Evolutionary conservation across 164 flowering plant species (phyloP), one percentile per base, ranked within the genome.

Genomic region (Umbellularia californica): DNA sequence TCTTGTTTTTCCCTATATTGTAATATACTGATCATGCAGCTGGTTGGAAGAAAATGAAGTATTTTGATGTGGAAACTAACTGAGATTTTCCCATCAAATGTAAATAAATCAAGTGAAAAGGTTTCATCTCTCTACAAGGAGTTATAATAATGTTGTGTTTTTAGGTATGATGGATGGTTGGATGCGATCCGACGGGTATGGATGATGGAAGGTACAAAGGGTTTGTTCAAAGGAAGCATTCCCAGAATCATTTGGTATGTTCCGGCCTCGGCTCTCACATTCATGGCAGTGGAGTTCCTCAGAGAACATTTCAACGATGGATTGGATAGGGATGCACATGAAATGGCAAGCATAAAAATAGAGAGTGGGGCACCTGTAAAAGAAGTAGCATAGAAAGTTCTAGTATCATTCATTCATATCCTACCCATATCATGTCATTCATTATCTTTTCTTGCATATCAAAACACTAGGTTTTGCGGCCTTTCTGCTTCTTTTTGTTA

Each of bases 201-300:
- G 97, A 72, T 33, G 79, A 73, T 55, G 23, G 98, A 94, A 85
- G 98, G 98, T 51, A 6, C 74, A 0, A 84, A 81, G 72, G 98
- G 98, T 50, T 64, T 94, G 82, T 92, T 94, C 79, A 84, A 86
- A 80, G 98, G 98, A 52, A 91, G 98, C 79, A 76, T 94, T 63
- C 96, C 98, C 25, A 88, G 98, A 81, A 78, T 94, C 65, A 81
- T 89, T 69, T 94, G 98, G 98, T 94, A 94, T 72, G 80, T 94
- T 71, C 98, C 98, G 17, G 98, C 97, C 50, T 92, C 97, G 47
- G 98, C 98, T 58, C 88, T 92, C 12, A 91, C 96, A 14, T 94
- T 94, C 87, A 92, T 94, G 98, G 93, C 91, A 5, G 97, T 94
- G 67, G 98, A 94, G 76, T 90, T 88, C 71, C 91, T 94, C 19